These are phyloP conservation scores for Fusarium chlamydosporum DNA, from an alignment of 2,329 filamentous ascomycete species.

Conservation along the genomic window DNA sequence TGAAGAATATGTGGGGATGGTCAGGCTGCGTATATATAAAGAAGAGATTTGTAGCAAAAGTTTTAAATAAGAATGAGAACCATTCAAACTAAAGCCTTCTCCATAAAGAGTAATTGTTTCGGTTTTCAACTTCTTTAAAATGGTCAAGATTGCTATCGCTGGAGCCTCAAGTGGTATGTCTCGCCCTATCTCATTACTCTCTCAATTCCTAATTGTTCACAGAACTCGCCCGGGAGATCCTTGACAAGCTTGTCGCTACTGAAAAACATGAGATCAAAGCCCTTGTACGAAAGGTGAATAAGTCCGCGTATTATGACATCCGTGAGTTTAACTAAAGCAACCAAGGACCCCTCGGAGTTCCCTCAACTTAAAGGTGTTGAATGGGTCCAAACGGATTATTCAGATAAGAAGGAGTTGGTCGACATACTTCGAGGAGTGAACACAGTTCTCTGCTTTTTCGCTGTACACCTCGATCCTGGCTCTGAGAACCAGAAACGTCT, in stretches of 20 bases:
- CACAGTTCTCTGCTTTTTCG: constrained; percentile 18
- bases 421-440: neutral
- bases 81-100: too few species aligned
- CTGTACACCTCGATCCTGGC: neutral
- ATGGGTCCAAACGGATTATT: neutral
- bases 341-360: neutral
- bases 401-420: neutral
- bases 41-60: too few species aligned
- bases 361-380: neutral
- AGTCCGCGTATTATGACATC: rapidly evolving
- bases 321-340: rapidly evolving
- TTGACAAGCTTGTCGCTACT: constrained; percentile 12
- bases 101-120: neutral
- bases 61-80: too few species aligned
- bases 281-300: neutral
- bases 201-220: rapidly evolving
- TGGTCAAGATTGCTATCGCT: constrained; percentile 21
- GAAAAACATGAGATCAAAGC: constrained; percentile 1
- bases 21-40: too few species aligned
- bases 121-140: neutral
- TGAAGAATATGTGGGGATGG: too few species aligned
- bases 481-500: constrained; percentile 16
- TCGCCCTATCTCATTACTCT: rapidly evolving
- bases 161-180: constrained; percentile 10
- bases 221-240: constrained; percentile 18